Conservation (phyloP, 441 rosid genomes). For the Sinapis alba region DNA sequence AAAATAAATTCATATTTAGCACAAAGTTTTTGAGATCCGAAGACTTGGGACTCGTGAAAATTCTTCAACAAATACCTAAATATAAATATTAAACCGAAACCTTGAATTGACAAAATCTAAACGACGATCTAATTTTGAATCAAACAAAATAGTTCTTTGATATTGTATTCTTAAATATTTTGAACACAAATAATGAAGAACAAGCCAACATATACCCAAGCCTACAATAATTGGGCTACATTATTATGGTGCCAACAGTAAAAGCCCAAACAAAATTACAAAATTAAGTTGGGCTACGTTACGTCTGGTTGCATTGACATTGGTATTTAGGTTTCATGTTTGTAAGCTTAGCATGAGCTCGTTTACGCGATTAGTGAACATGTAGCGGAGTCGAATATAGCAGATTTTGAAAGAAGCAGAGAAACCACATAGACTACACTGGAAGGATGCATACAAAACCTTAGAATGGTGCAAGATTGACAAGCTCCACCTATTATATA, state of each 20-base stretch:
- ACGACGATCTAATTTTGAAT: background rate
- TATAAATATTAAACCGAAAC: background rate
- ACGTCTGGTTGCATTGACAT: background rate
- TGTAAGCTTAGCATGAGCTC: background rate
- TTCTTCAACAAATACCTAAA: background rate
- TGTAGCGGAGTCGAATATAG: background rate
- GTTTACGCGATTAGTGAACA: background rate
- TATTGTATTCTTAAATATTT: background rate
- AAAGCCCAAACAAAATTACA: background rate
- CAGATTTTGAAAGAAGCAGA: background rate
- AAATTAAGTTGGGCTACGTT: background rate
- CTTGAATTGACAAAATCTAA: background rate
- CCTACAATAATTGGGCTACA: background rate
- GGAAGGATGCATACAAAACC: background rate
- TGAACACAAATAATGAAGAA: background rate
- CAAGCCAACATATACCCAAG: background rate
- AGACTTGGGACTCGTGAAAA: conserved; percentile 12
- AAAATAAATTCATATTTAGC: background rate
- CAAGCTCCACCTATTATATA: background rate
- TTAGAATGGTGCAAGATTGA: background rate
- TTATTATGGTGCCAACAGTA: background rate
- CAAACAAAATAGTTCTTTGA: background rate
- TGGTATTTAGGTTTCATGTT: background rate
- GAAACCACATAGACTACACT: background rate
- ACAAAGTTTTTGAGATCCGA: conserved; percentile 27